Evolutionary conservation across 2,329 filamentous ascomycete species (phyloP), one percentile per base, ranked within the genome.

Genomic region (Trichoderma asperellum): DNA sequence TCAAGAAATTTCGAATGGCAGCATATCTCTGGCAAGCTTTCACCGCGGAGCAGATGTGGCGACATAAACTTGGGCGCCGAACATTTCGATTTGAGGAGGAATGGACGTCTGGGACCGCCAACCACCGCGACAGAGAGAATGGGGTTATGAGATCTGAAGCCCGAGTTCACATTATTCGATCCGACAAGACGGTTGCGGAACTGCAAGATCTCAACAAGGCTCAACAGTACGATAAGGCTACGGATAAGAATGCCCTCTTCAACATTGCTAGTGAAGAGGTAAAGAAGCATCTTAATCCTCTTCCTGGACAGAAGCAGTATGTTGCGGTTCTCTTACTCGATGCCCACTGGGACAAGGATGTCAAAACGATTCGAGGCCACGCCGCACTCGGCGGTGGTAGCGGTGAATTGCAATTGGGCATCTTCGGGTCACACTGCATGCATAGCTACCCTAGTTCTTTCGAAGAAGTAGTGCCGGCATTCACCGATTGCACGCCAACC

Each of bases 21-120:
- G 95, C 93, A 29, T 97, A 98, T 77, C 84, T 98, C 16, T 98
- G 96, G 94, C 96, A 99, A 78, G 93, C 94, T 8, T 98, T 97
- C 76, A 98, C 95, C 0, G 93, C 93, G 7, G 96, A 99, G 79
- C 94, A 98, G 78, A 98, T 98, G 95, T 91, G 89, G 78, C 90
- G 93, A 72, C 92, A 97, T 77, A 92, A 91, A 71, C 88, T 98
- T 73, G 94, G 94, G 11, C 88, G 95, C 70, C 89, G 95, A 69
- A 90, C 88, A 65, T 98, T 97, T 79, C 87, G 94, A 55, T 94
- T 97, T 72, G 96, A 98, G 75, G 96, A 99, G 79, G 92, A 97
- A 77, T 98, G 96, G 96, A 92, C 92, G 71, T 88, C 89, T 2
- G 94, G 94, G 8, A 92, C 92, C 1, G 85, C 93, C 70, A 95